Conservation (phyloP, 2,329 filamentous ascomycete species). For the Didymella sp. region DNA sequence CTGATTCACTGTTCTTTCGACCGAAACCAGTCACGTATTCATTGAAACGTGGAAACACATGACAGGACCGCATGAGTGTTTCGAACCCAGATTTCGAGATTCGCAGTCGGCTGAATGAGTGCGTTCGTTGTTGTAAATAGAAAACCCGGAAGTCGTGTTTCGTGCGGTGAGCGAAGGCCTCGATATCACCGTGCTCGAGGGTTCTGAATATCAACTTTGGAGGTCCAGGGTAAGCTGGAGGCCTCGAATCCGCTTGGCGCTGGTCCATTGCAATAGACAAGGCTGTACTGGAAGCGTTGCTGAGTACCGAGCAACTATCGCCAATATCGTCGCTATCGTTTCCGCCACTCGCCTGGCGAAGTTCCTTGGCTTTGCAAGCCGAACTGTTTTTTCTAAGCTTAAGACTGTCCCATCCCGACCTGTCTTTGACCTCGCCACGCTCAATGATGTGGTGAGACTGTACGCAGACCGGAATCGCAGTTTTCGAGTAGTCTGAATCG, state of each 20-base stretch:
- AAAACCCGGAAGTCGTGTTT: conserved; percentile 29
- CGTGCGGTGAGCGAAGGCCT: conserved; percentile 12
- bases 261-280: not conserved
- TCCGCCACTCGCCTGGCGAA: not conserved
- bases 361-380: not conserved
- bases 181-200: not conserved
- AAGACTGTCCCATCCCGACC: too few species aligned
- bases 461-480: not conserved
- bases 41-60: conserved; percentile 30
- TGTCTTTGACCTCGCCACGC: not conserved
- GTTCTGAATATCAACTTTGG: too few species aligned
- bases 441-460: too few species aligned
- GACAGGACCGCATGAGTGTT: conserved; percentile 12
- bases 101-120: conserved; percentile 28
- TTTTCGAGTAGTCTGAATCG: not conserved
- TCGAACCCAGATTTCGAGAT: conserved; percentile 22
- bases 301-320: not conserved
- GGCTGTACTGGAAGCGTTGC: conserved; percentile 1
- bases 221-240: not conserved
- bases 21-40: conserved; percentile 30
- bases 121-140: conserved; percentile 29
- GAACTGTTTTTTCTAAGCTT: too few species aligned
- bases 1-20: conserved; percentile 18
- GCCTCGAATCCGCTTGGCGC: not conserved
- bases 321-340: not conserved